Evolutionary conservation across 1,139 yeast genomes (phyloP).

Genomic region (Geotrichum fermentans): DNA sequence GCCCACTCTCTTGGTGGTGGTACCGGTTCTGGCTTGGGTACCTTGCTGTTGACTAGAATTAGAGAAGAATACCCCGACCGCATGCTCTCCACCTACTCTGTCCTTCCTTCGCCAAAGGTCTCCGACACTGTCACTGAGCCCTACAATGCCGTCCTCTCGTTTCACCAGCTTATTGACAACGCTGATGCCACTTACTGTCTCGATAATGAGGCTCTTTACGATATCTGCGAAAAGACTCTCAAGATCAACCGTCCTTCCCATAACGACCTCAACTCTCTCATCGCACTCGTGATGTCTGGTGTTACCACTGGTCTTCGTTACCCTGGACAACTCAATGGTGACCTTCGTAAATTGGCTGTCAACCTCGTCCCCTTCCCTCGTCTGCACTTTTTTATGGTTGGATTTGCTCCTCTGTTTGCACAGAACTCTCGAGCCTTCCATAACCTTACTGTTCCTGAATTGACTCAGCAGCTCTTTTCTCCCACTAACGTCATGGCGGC

Average conservation of each 20-base stretch:
- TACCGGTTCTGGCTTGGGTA: constrained; percentile 46
- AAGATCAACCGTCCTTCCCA: constrained; percentile 41
- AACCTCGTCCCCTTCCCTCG: constrained; percentile 47
- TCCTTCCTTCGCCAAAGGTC: constrained; percentile 43
- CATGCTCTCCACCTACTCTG: constrained; percentile 46
- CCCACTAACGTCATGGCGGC: constrained; percentile 46
- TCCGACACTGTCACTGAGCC: constrained; percentile 47
- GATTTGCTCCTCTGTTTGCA: constrained; percentile 44
- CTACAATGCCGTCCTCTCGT: constrained; percentile 42
- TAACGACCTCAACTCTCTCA: constrained; percentile 42
- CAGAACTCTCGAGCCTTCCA: constrained; percentile 40
- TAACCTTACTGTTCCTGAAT: constrained; percentile 42
- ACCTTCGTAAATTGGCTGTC: constrained; percentile 45
- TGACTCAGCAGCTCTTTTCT: constrained; percentile 45
- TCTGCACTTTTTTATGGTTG: constrained; percentile 45
- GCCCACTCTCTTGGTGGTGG: constrained; percentile 48
- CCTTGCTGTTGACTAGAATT: constrained; percentile 40
- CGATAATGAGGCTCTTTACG: constrained; percentile 46
- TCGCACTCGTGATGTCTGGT: constrained; percentile 45
- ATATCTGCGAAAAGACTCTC: constrained; percentile 42
- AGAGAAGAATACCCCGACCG: constrained; percentile 46
- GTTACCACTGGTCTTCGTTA: constrained; percentile 45
- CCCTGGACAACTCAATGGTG: constrained; percentile 47
- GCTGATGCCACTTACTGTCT: constrained; percentile 45
- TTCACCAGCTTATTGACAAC: constrained; percentile 44